Evolutionary conservation across 2,329 filamentous ascomycete genomes (phyloP).

Genomic region (Beauveria medogensis): DNA sequence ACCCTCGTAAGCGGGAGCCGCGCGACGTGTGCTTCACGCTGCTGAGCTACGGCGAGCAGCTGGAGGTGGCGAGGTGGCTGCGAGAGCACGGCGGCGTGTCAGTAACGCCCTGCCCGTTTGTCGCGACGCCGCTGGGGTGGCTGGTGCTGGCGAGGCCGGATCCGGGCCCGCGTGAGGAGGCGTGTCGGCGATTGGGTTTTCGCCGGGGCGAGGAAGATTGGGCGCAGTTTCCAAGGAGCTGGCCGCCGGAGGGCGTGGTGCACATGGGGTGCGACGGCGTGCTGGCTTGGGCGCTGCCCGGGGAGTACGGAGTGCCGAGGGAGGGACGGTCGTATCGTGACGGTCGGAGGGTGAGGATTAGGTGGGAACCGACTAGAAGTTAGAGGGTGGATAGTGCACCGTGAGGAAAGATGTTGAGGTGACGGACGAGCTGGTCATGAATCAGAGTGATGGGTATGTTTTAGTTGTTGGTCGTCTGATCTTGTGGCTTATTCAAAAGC

Average conservation of each 20-base stretch:
- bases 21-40: constrained; percentile 2
- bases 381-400: too few species aligned
- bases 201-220: not conserved
- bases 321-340: too few species aligned
- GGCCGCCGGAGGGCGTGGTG: not conserved
- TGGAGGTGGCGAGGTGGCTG: not conserved
- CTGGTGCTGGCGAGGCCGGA: not conserved
- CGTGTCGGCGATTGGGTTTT: not conserved
- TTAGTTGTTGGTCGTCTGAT: too few species aligned
- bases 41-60: not conserved
- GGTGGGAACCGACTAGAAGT: too few species aligned
- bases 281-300: not conserved
- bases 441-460: too few species aligned
- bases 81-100: not conserved
- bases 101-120: not conserved
- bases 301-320: not conserved
- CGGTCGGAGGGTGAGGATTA: too few species aligned
- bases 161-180: not conserved
- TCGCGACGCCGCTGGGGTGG: not conserved
- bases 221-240: not conserved
- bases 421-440: too few species aligned
- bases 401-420: too few species aligned
- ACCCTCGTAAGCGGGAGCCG: not conserved
- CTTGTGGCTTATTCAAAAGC: too few species aligned
- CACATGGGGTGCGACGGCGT: not conserved